phyloP scores from a whole-genome alignment of 768 basidiomycete genomes.

The Tulasnella sp. region DNA sequence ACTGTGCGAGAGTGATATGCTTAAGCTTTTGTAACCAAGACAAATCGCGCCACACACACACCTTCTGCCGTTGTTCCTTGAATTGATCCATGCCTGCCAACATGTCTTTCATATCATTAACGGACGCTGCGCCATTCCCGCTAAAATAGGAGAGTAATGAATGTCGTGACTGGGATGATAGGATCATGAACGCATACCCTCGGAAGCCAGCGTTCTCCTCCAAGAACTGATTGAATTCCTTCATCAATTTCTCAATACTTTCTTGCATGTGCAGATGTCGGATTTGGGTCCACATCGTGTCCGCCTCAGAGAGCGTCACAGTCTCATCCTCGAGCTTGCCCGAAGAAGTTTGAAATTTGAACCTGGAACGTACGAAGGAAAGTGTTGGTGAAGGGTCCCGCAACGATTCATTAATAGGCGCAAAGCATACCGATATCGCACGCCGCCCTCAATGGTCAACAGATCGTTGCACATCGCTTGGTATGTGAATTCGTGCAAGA shows the following conservation, averaged over 20 bases:
- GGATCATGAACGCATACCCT: constrained; percentile 41
- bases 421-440: constrained; percentile 68
- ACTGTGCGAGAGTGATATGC: constrained; percentile 37
- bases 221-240: constrained; percentile 89
- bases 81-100: constrained; percentile 88
- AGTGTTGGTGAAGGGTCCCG: neutral
- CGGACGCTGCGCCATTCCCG: constrained; percentile 69
- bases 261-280: constrained; percentile 99
- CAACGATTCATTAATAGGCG: neutral
- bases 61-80: constrained; percentile 92
- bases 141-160: constrained; percentile 12
- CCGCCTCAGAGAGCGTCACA: constrained; percentile 74
- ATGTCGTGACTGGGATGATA: neutral
- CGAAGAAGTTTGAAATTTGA: constrained; percentile 83
- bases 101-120: constrained; percentile 99
- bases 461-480: constrained; percentile 98
- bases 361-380: constrained; percentile 37
- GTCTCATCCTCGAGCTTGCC: constrained; percentile 84
- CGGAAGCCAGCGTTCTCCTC: constrained; percentile 91
- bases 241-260: constrained; percentile 93
- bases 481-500: constrained; percentile 96
- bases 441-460: constrained; percentile 77
- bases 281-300: constrained; percentile 83
- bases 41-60: constrained; percentile 23
- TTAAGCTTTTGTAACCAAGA: neutral